Evolutionary conservation across 208 protist species (phyloP), one percentile per base, ranked within the genome.

Genomic region (Trypanosoma lewisi): DNA sequence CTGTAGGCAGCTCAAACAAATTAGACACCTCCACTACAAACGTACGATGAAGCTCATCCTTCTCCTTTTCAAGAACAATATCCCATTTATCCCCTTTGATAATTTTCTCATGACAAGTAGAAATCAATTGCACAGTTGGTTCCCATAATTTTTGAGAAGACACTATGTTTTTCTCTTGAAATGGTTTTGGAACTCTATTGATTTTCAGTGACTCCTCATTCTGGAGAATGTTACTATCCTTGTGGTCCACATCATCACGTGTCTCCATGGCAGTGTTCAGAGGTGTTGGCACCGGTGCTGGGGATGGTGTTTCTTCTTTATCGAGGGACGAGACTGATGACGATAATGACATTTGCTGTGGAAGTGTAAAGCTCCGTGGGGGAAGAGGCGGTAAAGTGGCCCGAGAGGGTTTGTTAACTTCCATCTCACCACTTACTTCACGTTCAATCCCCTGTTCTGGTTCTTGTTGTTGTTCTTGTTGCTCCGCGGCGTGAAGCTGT

Each of bases 51-150:
- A 86, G 51, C 52, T 73, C 66, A 1, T 79, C 67, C 28, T 60
- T 50, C 42, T 69, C 49, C 8, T 36, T 55, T 28, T 36, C 42
- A 44, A 85, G 21, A n/a, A 78, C 67, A 28, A 66, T 19, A 56
- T 63, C 67, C 80, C 79, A 81, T 21, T 61, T 60, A 0, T 80
- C 75, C 14, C 79, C 79, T 16, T 55, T 50, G 49, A 85, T 67
- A 21, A 63, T 42, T 57, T 77, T 79, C 59, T 83, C 47, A 69
- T 83, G 78, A 14, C 16, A 25, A 27, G 72, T 72, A 14, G 66
- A 67, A 4, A 70, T 23, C 62, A 28, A 61, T 36, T 45, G n/a
- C 23, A 39, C 33, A 19, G 39, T 14, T 27, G 51, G 19, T 30
- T 39, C 23, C 25, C 2, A 39, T 14, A 25, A 11, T 1, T 56